Base-by-base conservation (phyloP, 768 basidiomycete species). In the Kwoniella sp. region DNA sequence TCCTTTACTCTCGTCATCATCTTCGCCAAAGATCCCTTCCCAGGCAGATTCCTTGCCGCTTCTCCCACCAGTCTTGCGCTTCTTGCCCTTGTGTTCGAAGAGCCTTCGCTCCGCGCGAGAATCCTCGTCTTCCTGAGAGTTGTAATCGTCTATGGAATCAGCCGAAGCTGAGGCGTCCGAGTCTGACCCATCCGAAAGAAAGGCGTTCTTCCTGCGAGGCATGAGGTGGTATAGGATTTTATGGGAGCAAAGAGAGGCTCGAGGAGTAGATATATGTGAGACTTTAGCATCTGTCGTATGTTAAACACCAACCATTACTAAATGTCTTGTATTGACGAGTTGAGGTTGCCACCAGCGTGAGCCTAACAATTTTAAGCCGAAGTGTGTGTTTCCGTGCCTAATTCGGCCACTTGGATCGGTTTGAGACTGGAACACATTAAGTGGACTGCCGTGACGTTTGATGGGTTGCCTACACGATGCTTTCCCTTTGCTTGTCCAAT, bases 161-260 rank as follows among this genome's bases (percentile, higher is more conserved):
- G 53, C 68, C 24, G 67, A 68, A 15, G 26, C 62, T 9, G 71
- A 84, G 21, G 81, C 83, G 15, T 85, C 83, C 40, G 83, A 85
- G 27, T 79, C 79, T 0, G 73, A 77, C 47, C 78, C 85, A 25
- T 82, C 81, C 52, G 86, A 87, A 12, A 88, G 88, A 75, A 88
- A 79, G 22, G 67, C 62, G 44, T 65, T 64, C 74, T 80, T 81
- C 46, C 80, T 74, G 2, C 81, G 68, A 17, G 80, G 74, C 81
- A 80, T 81, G 27, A 26, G 29, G 37, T 19, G 8, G 40, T 6
- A 4, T 2, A 25, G 15, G 48, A 10, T 22, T 50, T 24, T 21
- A 33, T 54, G 52, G 3, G 27, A 29, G 27, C 30, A 19, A 50
- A 27, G 48, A 2, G 48, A 29, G 22, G 49, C 25, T 22, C 21